A percentile compares a stretch with the other conserved stretches of the same genome.
Evolutionary conservation across 345 rosid genomes (phyloP).

Genomic region (Salix viminalis): DNA sequence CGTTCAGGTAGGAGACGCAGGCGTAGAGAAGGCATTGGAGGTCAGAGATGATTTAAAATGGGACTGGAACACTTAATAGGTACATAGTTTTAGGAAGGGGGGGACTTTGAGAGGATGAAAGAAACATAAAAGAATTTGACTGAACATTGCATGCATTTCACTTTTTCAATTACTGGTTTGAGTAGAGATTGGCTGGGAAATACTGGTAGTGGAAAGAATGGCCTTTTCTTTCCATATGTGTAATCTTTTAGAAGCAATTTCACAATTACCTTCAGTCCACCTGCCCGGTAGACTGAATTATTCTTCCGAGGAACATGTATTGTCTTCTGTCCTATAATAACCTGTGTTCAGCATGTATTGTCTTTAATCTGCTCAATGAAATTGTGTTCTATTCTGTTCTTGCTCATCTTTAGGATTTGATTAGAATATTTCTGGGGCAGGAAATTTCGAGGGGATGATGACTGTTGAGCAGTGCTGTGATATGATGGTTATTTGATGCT

Average conservation of each 20-base stretch:
- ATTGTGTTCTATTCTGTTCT: neutral
- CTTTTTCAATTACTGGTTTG: conserved; percentile 3
- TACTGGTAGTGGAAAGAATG: neutral
- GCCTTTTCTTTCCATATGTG: neutral
- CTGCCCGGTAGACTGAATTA: neutral
- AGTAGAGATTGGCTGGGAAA: conserved; percentile 8
- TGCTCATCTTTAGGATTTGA: too few species aligned
- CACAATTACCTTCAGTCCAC: conserved; percentile 1
- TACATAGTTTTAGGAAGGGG: conserved; percentile 16
- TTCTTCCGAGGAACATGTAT: neutral
- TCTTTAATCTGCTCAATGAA: neutral
- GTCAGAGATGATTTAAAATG: conserved; percentile 12
- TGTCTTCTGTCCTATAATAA: conserved; percentile 2
- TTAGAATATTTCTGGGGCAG: too few species aligned
- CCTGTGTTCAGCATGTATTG: conserved; percentile 8
- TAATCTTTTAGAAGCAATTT: conserved; percentile 1
- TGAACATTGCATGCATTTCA: conserved; percentile 8
- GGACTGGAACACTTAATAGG: neutral
- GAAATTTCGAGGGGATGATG: too few species aligned
- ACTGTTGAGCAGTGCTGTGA: too few species aligned
- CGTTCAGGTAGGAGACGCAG: conserved; percentile 78
- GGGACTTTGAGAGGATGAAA: conserved; percentile 6
- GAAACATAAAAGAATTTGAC: conserved; percentile 5
- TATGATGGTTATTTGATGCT: too few species aligned
- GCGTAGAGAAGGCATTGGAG: conserved; percentile 46